Conservation (phyloP, 108 stramenopile genomes). For the Nitzschia palea region DNA sequence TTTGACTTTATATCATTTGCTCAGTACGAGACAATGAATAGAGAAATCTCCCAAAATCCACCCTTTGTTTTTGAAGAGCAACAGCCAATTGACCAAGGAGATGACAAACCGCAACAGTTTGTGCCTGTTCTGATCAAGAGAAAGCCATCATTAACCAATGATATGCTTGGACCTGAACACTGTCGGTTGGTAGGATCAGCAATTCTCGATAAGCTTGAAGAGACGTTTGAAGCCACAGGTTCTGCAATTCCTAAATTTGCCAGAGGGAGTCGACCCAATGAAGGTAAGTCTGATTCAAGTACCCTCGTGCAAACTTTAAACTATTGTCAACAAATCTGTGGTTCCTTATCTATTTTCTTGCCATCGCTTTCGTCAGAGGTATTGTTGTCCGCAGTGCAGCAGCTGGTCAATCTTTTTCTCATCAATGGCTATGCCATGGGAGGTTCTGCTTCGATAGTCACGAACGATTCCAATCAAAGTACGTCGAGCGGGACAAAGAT, state of each 20-base stretch:
- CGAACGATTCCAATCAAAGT: background rate
- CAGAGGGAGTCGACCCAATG: slow-evolving; percentile 48
- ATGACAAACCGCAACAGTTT: slow-evolving; percentile 50
- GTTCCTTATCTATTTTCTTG: background rate
- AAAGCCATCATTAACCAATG: slow-evolving; percentile 58
- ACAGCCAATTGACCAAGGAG: slow-evolving; percentile 57
- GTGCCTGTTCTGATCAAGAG: slow-evolving; percentile 60
- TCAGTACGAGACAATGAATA: slow-evolving; percentile 73
- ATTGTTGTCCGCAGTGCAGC: slow-evolving; percentile 46
- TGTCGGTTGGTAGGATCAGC: slow-evolving; percentile 53
- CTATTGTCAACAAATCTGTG: background rate
- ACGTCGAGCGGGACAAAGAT: slow-evolving; percentile 45
- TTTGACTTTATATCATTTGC: slow-evolving; percentile 91
- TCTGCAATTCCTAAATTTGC: slow-evolving; percentile 54
- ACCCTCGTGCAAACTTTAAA: background rate
- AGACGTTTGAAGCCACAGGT: slow-evolving; percentile 60
- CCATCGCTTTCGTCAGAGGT: slow-evolving; percentile 1
- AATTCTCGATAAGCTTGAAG: slow-evolving; percentile 63
- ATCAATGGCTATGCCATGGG: slow-evolving; percentile 77
- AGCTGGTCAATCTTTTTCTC: slow-evolving; percentile 73
- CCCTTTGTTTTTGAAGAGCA: slow-evolving; percentile 72
- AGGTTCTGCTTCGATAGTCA: slow-evolving; percentile 46
- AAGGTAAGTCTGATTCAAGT: slow-evolving; percentile 12
- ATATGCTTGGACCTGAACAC: slow-evolving; percentile 41
- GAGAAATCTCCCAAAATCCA: slow-evolving; percentile 66